Evolutionary conservation across 2,329 filamentous ascomycete genomes (phyloP).

Genomic region (Cladosporium austrohemisphaericum): DNA sequence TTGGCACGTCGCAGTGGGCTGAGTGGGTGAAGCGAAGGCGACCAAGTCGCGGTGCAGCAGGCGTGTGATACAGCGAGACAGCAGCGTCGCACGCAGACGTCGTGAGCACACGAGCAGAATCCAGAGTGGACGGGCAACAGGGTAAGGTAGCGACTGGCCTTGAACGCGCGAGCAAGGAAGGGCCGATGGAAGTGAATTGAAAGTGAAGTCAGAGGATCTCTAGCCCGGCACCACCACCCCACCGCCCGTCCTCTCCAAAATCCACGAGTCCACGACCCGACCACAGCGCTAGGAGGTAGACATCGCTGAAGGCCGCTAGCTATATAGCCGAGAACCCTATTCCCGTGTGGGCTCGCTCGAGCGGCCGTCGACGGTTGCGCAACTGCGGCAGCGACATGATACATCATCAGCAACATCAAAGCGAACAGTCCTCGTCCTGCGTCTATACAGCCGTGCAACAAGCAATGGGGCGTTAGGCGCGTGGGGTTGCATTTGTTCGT

Average conservation of each 20-base stretch:
- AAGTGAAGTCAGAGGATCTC: conserved; percentile 5
- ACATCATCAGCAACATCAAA: no score
- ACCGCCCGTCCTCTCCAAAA: conserved; percentile 1
- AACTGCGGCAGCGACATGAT: no score
- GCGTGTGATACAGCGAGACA: neutral
- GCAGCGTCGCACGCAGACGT: neutral
- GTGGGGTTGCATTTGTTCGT: no score
- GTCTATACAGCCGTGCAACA: no score
- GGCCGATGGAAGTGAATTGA: conserved; percentile 11
- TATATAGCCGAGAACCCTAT: conserved; percentile 4
- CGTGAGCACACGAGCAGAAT: conserved; percentile 10
- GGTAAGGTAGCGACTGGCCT: conserved; percentile 9
- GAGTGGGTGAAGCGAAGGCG: neutral
- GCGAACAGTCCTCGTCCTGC: no score
- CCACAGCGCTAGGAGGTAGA: conserved; percentile 2
- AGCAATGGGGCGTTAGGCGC: no score
- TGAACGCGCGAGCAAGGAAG: conserved; percentile 1
- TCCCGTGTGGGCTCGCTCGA: no score
- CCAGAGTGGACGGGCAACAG: neutral
- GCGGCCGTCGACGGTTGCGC: no score
- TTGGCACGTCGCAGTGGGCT: no score
- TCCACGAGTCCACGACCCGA: neutral
- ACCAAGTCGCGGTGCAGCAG: neutral
- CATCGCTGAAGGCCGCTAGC: neutral
- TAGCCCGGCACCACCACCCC: no score